Conservation (phyloP, 2,329 filamentous ascomycete genomes). For the Colletotrichum noveboracense region DNA sequence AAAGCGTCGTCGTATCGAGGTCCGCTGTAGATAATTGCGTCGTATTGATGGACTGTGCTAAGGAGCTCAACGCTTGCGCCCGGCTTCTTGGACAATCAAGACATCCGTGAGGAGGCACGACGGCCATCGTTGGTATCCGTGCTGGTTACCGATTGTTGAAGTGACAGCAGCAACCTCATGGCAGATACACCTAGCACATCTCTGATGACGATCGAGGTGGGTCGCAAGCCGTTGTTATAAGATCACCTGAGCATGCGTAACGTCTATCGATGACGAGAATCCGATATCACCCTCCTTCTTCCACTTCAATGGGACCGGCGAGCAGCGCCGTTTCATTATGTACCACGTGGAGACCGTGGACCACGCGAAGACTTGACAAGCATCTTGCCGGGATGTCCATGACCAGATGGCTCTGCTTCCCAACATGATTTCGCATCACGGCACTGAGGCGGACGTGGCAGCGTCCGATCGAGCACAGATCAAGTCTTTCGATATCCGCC, state of each 20-base stretch:
- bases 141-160: not conserved
- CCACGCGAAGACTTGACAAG: not conserved
- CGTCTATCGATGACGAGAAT: not conserved
- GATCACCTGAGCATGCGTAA: not conserved
- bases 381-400: not conserved
- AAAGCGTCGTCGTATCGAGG: not conserved
- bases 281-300: not conserved
- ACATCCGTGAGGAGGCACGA: slow-evolving; percentile 6
- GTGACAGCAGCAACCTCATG: not conserved
- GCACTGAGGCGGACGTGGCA: not conserved
- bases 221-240: not conserved
- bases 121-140: slow-evolving; percentile 13
- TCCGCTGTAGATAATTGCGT: not conserved
- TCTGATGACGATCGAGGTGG: not conserved
- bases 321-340: not conserved
- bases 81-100: slow-evolving; percentile 3
- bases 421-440: not conserved
- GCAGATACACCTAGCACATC: not conserved
- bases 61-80: not conserved
- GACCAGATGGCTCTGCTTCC: not conserved
- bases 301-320: not conserved
- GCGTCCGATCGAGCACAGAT: not conserved
- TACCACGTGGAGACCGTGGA: not conserved
- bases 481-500: not conserved
- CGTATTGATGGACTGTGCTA: not conserved